These are phyloP conservation scores for Darksidea phi DNA, from an alignment of 495 filamentous ascomycete genomes.

Conservation along the genomic window DNA sequence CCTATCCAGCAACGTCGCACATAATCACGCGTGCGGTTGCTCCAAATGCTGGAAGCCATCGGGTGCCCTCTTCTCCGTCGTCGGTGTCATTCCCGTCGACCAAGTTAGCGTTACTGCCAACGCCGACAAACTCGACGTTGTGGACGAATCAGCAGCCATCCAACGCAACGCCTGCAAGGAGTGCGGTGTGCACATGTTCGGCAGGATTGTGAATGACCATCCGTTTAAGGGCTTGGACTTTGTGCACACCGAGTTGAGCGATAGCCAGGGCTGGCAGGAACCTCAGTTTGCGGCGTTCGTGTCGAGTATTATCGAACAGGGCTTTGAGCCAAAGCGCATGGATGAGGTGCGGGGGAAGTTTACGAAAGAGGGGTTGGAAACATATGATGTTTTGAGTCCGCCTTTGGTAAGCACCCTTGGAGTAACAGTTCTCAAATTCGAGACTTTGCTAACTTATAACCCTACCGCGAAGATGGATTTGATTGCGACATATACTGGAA, in stretches of 20 bases:
- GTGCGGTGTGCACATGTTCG: conserved; percentile 58
- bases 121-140: conserved; percentile 49
- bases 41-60: conserved; percentile 64
- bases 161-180: conserved; percentile 57
- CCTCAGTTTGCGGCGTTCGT: conserved; percentile 63
- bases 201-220: conserved; percentile 60
- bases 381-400: conserved; percentile 49
- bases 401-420: too few relatives aligned
- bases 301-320: conserved; percentile 61
- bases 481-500: too few relatives aligned
- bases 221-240: conserved; percentile 63
- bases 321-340: conserved; percentile 54
- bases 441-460: too few relatives aligned
- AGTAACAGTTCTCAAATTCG: too few relatives aligned
- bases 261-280: conserved; percentile 60
- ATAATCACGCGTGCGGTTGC: conserved; percentile 66
- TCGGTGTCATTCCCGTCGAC: conserved; percentile 54
- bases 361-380: conserved; percentile 50
- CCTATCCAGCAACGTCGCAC: conserved; percentile 53
- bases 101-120: conserved; percentile 43
- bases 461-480: too few relatives aligned
- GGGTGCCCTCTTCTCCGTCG: conserved; percentile 58
- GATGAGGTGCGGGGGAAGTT: conserved; percentile 52
- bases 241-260: conserved; percentile 59
- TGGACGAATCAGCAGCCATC: conserved; percentile 55